Percentiles rank a stretch among this genome's conserved stretches.
phyloP scores from a whole-genome alignment of 2,329 filamentous ascomycete species.

The Trichophyton schoenleinii region DNA sequence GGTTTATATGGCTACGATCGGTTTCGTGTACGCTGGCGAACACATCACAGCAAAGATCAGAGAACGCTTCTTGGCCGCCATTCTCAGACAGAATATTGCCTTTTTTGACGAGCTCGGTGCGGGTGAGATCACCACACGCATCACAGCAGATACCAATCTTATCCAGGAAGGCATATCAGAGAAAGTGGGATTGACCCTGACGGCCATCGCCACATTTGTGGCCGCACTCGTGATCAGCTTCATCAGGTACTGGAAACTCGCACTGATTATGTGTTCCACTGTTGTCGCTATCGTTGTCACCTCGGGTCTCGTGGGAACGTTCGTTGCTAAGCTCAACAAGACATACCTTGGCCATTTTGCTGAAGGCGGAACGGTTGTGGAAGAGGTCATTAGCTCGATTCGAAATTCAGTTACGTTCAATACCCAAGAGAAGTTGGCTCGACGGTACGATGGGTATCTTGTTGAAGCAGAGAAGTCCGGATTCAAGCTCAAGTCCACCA shows the following conservation, averaged over 20 bases:
- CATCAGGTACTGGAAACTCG: not conserved
- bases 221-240: not conserved
- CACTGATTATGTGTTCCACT: conserved; percentile 27
- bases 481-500: not conserved
- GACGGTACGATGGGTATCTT: not conserved
- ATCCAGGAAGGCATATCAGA: conserved; percentile 78
- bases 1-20: conserved; percentile 62
- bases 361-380: not conserved
- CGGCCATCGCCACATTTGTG: not conserved
- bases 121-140: conserved; percentile 72
- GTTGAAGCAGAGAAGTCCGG: not conserved
- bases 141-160: conserved; percentile 72
- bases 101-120: conserved; percentile 76
- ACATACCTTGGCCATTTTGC: conserved; percentile 50
- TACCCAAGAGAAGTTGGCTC: not conserved
- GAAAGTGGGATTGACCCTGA: conserved; percentile 49
- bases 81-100: conserved; percentile 66
- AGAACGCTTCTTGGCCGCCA: conserved; percentile 60
- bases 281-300: not conserved
- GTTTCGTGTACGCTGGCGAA: conserved; percentile 63
- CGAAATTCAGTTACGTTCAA: not conserved
- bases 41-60: conserved; percentile 37
- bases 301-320: not conserved
- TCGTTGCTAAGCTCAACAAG: not conserved
- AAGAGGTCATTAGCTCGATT: not conserved